Base-by-base conservation (phyloP, 2,329 filamentous ascomycete genomes). In the Aotearoamyces nothofagi region DNA sequence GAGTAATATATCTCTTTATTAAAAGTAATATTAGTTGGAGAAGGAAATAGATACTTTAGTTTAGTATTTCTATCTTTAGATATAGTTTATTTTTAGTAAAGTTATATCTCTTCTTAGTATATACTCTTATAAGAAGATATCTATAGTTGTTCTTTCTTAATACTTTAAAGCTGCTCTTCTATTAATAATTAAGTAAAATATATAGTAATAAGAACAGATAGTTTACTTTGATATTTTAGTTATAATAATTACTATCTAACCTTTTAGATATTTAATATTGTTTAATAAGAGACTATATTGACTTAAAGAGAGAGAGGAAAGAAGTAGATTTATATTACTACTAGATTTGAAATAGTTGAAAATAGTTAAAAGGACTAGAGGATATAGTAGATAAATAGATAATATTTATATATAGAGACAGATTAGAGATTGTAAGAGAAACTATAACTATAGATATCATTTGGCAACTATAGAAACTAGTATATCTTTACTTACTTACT, bases 231-330 rank as follows among this genome's bases (percentile, higher is more conserved):
- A 35, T 30, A 23, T 37, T 42, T 40, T 40, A 25, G 33, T 27
- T 35, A 22, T 17, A 30, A 37, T 27, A 6, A 22, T 38, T 41
- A 37, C 29, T 27, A 37, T 33, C 24, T 28, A 37, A 33, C 29
- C 27, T 33, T 39, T 33, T 32, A 30, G 32, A 32, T 36, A 32
- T 40, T 42, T 39, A 29, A 33, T 24, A 39, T 38, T 37, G 32
- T 29, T 43, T 40, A 29, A 35, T 26, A 34, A 22, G 33, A 28
- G 30, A 36, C 34, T 32, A 42, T 42, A 31, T 39, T 17, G 33
- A 35, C 29, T 38, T 24, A 22, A 34, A 35, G 24, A 29, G 35
- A 30, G 34, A 39, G 27, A 32, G 32, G 16, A 34, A 30, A 33
- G 11, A 38, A 27, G 29, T 33, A 26, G 26, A 20, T 34, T 35